phyloP scores from a whole-genome alignment of 129 eudicot genomes.

The Ambrosia trifida region DNA sequence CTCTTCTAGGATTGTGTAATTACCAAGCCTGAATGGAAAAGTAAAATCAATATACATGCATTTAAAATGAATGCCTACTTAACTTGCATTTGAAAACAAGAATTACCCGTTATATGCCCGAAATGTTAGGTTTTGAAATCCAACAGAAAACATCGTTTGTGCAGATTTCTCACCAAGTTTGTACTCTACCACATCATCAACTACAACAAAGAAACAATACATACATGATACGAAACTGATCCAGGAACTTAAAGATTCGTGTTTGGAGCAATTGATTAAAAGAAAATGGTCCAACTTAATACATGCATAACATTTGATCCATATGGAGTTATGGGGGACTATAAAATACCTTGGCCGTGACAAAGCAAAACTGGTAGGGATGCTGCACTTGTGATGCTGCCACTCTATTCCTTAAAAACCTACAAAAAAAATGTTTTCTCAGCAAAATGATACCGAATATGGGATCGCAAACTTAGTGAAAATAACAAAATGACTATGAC shows the following conservation, averaged over 20 bases:
- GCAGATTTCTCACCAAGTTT: constrained; percentile 72
- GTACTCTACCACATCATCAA: constrained; percentile 75
- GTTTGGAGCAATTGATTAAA: too few species aligned
- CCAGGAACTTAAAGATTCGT: too few species aligned
- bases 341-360: constrained; percentile 68
- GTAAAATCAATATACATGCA: constrained; percentile 7
- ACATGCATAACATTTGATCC: too few species aligned
- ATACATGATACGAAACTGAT: too few species aligned
- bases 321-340: too few species aligned
- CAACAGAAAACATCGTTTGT: constrained; percentile 54
- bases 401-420: constrained; percentile 55
- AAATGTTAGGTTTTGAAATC: constrained; percentile 63
- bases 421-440: constrained; percentile 25
- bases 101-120: constrained; percentile 62
- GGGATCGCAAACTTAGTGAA: not conserved
- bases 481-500: not conserved
- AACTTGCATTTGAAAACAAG: constrained; percentile 5
- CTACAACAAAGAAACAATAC: too few species aligned
- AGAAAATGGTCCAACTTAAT: too few species aligned
- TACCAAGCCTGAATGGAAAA: constrained; percentile 64
- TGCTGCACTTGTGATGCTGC: constrained; percentile 60
- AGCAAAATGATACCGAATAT: constrained; percentile 19
- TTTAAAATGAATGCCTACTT: too few species aligned
- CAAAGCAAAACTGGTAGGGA: constrained; percentile 71
- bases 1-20: constrained; percentile 70